Base-by-base conservation (phyloP, 495 filamentous ascomycete species). In the Penicillium herquei region DNA sequence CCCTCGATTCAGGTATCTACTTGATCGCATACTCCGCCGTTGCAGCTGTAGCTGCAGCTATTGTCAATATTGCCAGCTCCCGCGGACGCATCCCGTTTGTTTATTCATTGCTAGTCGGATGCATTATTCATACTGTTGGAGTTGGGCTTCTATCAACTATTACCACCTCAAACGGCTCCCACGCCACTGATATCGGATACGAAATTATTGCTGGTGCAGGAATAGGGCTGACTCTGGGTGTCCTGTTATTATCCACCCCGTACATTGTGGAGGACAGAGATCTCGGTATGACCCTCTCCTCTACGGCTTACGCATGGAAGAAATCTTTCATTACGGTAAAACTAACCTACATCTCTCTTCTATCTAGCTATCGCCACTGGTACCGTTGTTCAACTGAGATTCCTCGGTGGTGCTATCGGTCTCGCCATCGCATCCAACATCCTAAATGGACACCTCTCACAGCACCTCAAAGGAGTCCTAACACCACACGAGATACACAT, bases 351-450 rank as follows among this genome's bases (percentile, higher is more conserved):
- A 18, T 16, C 4, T 7, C 3, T 42, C 43, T 40, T 13, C 72
- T 2, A 26, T 26, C 1, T 26, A 54, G 83, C 83, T 0, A 75
- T 80, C 32, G 81, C 78, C 0, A 80, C 81, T 54, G 82, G 83
- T 0, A 73, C 76, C 6, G 63, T 85, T 1, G 79, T 79, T 12
- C 83, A 86, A 62, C 63, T 77, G 32, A 75, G 84, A 1, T 77
- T 85, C 7, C 72, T 86, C 21, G 83, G 84, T 11, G 84, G 83
- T 18, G 74, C 75, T 17, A 69, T 86, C 10, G 83, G 82, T 3
- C 70, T 86, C 14, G 67, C 56, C 7, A 71, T 73, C 35, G 62
- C 65, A 40, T 71, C 71, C n/a, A 71, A 70, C 46, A 63, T 75
- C 26, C 51, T 74, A 8, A 70, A 72, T 39, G 58, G 58, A 39